Evolutionary conservation across 1,139 yeast species (phyloP).

Genomic region (Debaryomyces sp.): DNA sequence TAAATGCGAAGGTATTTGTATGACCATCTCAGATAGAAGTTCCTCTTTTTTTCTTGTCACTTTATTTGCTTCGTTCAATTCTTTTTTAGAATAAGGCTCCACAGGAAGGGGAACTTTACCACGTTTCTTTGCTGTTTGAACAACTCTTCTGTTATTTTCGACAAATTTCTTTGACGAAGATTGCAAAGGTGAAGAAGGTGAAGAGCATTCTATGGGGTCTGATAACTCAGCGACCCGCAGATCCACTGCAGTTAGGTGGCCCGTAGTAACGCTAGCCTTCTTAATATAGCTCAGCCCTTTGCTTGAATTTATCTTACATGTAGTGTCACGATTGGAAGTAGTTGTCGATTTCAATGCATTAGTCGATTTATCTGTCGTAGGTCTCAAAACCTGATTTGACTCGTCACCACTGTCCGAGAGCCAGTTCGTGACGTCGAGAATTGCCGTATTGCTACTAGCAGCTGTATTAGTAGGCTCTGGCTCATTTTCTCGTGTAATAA

Average conservation of each 20-base stretch:
- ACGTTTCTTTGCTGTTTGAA: conserved; percentile 1
- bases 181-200: background rate
- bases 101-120: conserved; percentile 10
- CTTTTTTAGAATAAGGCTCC: conserved; percentile 24
- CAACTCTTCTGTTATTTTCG: background rate
- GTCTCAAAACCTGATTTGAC: background rate
- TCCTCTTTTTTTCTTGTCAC: conserved; percentile 52
- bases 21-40: conserved; percentile 50
- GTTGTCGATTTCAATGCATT: background rate
- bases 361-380: background rate
- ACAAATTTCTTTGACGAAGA: background rate
- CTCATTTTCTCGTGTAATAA: background rate
- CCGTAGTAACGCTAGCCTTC: background rate
- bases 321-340: background rate
- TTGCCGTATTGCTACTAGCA: background rate
- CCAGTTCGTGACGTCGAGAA: conserved; percentile 30
- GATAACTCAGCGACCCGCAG: conserved; percentile 1
- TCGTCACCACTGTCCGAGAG: conserved; percentile 25
- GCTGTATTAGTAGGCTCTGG: background rate
- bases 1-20: conserved; percentile 29
- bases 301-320: background rate
- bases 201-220: conserved; percentile 10
- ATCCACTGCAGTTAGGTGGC: too few relatives aligned
- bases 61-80: conserved; percentile 54
- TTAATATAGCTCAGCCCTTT: background rate